Evolutionary conservation across 371 early-diverging fungal genomes (phyloP).

Genomic region (Haplosporangium sp.): DNA sequence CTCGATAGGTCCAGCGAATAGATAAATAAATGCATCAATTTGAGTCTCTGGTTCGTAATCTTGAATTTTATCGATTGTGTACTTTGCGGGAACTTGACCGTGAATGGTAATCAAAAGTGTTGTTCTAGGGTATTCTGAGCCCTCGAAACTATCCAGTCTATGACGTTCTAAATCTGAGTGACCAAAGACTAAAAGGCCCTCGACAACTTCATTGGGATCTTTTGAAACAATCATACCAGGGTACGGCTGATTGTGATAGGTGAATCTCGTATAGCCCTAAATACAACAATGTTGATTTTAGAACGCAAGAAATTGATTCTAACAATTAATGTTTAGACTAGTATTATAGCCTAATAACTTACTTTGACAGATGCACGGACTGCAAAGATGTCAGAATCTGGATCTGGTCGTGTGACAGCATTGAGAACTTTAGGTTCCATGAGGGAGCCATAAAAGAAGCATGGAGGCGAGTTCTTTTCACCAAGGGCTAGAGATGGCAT

Average conservation of each 20-base stretch:
- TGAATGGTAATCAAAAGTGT: constrained; percentile 11
- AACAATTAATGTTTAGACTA: too few relatives aligned
- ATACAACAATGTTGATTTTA: too few relatives aligned
- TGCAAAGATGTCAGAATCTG: constrained; percentile 17
- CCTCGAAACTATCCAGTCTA: constrained; percentile 44
- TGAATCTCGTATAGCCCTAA: constrained; percentile 35
- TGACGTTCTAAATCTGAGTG: constrained; percentile 32
- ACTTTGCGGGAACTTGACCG: constrained; percentile 19
- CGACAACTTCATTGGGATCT: constrained; percentile 19
- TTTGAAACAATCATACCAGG: constrained; percentile 37
- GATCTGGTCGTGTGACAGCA: constrained; percentile 25
- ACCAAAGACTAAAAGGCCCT: constrained; percentile 43
- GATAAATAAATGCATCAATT: constrained; percentile 26
- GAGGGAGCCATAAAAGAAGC: constrained; percentile 48
- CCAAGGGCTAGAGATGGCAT: neutral
- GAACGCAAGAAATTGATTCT: too few relatives aligned
- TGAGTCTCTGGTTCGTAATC: constrained; percentile 17
- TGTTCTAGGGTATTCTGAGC: constrained; percentile 34
- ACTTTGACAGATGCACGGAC: constrained; percentile 33
- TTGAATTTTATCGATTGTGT: neutral
- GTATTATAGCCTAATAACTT: constrained; percentile 20
- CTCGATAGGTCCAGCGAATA: constrained; percentile 24
- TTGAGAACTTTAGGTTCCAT: constrained; percentile 42
- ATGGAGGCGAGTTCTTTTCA: constrained; percentile 16
- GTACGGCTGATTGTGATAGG: constrained; percentile 44